phyloP scores from a whole-genome alignment of 176 grass and related monocot species.

The Avena eriantha region DNA sequence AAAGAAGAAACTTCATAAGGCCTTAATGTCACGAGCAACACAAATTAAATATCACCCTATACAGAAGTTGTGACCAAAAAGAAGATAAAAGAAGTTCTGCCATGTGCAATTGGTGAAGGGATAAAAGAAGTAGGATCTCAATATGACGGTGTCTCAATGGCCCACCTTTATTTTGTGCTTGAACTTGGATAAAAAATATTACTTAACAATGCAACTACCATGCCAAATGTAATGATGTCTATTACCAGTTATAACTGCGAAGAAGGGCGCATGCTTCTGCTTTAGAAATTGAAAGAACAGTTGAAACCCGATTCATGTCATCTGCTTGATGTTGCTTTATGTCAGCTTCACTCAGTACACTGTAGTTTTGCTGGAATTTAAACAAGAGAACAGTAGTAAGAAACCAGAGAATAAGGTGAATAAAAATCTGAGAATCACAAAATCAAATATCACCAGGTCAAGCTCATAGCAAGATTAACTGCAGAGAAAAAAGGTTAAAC shows the following conservation, averaged over 20 bases:
- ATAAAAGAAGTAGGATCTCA: slow-evolving; percentile 7
- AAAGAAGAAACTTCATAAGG: slow-evolving; percentile 38
- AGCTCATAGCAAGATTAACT: slow-evolving; percentile 16
- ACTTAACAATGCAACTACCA: slow-evolving; percentile 13
- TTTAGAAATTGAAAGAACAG: slow-evolving; percentile 94
- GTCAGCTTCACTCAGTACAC: slow-evolving; percentile 77
- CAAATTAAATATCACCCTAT: slow-evolving; percentile 23
- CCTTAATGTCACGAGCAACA: slow-evolving; percentile 12
- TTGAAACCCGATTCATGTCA: slow-evolving; percentile 93
- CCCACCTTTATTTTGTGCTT: slow-evolving; percentile 13
- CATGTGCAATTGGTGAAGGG: slow-evolving; percentile 12
- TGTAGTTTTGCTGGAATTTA: slow-evolving; percentile 85
- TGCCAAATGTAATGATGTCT: slow-evolving; percentile 3
- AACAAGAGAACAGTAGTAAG: slow-evolving; percentile 39
- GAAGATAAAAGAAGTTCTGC: slow-evolving; percentile 4
- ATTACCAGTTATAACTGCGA: slow-evolving; percentile 85
- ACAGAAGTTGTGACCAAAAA: slow-evolving; percentile 19
- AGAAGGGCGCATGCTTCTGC: slow-evolving; percentile 88
- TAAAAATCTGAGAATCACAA: slow-evolving; percentile 16
- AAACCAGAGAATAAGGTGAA: slow-evolving; percentile 9
- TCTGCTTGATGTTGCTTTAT: slow-evolving; percentile 86
- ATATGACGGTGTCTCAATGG: not conserved
- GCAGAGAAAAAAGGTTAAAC: not conserved
- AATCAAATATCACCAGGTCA: not conserved
- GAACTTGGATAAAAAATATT: slow-evolving; percentile 3